Evolutionary conservation across 2,329 filamentous ascomycete genomes (phyloP), one percentile per base, ranked within the genome.

Genomic region (Emergomyces orientalis): DNA sequence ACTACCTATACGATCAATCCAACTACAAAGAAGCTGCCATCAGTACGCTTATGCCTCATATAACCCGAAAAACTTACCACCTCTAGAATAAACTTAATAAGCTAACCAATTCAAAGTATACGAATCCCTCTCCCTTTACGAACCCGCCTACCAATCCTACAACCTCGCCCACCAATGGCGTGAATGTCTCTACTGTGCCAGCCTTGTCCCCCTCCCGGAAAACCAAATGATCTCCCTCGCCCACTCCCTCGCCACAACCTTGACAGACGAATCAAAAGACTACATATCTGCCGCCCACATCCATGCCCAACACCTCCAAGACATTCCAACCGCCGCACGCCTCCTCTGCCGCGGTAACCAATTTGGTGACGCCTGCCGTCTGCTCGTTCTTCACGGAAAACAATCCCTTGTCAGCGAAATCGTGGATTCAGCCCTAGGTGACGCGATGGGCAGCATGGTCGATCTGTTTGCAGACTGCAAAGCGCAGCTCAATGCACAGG

Each of bases 391-490:
- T 3, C 82, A 85, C 65, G 76, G 78, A 1, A 82, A 84, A 19
- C 76, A 84, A 0, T 79, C 85, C 0, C 82, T 95, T 5, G 82
- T 97, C 41, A 76, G 78, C 34, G 77, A 82, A 0, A 83, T 89
- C 61, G 82, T 99, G 17, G 93, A 99, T 72, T 76, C 83, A 0
- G 90, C 89, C 1, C 85, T 99, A 6, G 84, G 87, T 3, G 93
- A 97, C 63, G 86, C 89, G 1, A 86, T 94, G 63, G 88, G 88
- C 27, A 86, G 84, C 61, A 92, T 88, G 70, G 96, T 91, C 0
- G 94, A 97, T 73, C 86, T 97, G 64, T 84, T 99, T 13, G 91
- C 94, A 1, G 94, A 99, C 74, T 97, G 93, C 83, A 91, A 90
- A 73, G 81, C 81, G 0, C 94, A 99, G 74, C 82, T 97, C 2